A percentile compares a stretch with the other conserved stretches of the same genome.
Evolutionary conservation across 2,329 filamentous ascomycete genomes (phyloP).

Genomic region (Tricladium varicosporioides): DNA sequence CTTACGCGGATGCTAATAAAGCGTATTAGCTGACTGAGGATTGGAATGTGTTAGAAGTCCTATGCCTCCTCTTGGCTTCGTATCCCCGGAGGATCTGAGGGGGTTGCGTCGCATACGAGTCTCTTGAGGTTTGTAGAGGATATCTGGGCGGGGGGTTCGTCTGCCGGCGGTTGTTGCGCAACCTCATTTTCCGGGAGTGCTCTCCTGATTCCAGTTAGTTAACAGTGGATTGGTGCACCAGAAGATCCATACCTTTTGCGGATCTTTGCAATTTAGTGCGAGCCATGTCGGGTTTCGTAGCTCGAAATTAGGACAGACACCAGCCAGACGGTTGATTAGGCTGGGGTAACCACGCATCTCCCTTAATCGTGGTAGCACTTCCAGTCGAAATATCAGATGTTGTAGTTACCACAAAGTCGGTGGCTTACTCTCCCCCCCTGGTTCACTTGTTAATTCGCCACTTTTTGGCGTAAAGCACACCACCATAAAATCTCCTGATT

Average conservation of each 20-base stretch:
- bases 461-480: no score
- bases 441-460: no score
- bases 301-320: constrained; percentile 7
- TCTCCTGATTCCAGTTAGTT: constrained; percentile 9
- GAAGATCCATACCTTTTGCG: constrained; percentile 8
- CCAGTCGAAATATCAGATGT: constrained; percentile 8
- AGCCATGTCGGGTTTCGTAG: constrained; percentile 10
- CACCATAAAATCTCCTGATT: no score
- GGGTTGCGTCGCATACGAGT: constrained; percentile 1
- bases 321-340: constrained; percentile 4
- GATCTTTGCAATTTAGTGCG: constrained; percentile 4
- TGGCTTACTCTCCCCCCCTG: no score
- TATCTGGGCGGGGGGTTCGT: constrained; percentile 7
- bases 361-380: neutral
- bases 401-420: constrained; percentile 6
- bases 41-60: no score
- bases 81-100: constrained; percentile 2
- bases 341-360: constrained; percentile 6
- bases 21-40: constrained; percentile 8
- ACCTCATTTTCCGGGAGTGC: constrained; percentile 7
- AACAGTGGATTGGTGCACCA: constrained; percentile 6
- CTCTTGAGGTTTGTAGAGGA: constrained; percentile 11
- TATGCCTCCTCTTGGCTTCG: no score
- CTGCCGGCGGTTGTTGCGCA: constrained; percentile 7
- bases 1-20: constrained; percentile 14